Evolutionary conservation across 2,329 filamentous ascomycete genomes (phyloP).

Genomic region (Penicillium sp.): DNA sequence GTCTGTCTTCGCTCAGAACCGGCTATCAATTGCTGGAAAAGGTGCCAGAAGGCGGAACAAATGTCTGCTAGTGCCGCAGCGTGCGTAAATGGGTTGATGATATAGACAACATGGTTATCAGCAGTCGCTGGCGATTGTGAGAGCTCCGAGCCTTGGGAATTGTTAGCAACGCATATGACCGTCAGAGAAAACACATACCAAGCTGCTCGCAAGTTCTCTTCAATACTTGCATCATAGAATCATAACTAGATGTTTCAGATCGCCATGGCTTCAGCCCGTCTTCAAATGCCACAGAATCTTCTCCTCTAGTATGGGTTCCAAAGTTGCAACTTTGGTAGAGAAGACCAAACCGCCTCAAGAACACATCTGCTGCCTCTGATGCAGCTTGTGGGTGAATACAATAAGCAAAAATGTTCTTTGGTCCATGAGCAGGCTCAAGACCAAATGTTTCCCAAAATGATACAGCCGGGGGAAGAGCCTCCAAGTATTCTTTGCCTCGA

Average conservation of each 20-base stretch:
- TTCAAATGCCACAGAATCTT: constrained; percentile 40
- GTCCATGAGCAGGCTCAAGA: constrained; percentile 54
- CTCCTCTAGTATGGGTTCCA: constrained; percentile 50
- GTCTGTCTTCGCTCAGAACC: constrained; percentile 33
- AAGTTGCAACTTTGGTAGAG: constrained; percentile 59
- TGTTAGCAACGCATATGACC: constrained; percentile 11
- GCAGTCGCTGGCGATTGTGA: constrained; percentile 32
- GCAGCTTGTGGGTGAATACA: constrained; percentile 55
- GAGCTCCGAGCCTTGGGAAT: constrained; percentile 34
- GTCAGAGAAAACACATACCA: constrained; percentile 29
- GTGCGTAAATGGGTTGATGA: constrained; percentile 55
- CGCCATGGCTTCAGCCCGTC: constrained; percentile 41
- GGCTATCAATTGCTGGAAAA: constrained; percentile 55
- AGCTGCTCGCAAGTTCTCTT: constrained; percentile 37
- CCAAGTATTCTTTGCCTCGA: constrained; percentile 53
- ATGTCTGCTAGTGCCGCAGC: constrained; percentile 50
- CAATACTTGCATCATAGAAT: constrained; percentile 35
- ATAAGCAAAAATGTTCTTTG: constrained; percentile 58
- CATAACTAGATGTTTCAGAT: constrained; percentile 29
- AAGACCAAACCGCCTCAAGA: constrained; percentile 53
- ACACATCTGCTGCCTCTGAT: constrained; percentile 47
- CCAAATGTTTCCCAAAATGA: constrained; percentile 62
- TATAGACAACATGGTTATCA: constrained; percentile 56
- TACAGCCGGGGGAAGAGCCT: constrained; percentile 56
- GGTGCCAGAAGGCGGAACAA: constrained; percentile 56